Base-by-base conservation (phyloP, 441 rosid species). In the Theobroma grandiflorum region DNA sequence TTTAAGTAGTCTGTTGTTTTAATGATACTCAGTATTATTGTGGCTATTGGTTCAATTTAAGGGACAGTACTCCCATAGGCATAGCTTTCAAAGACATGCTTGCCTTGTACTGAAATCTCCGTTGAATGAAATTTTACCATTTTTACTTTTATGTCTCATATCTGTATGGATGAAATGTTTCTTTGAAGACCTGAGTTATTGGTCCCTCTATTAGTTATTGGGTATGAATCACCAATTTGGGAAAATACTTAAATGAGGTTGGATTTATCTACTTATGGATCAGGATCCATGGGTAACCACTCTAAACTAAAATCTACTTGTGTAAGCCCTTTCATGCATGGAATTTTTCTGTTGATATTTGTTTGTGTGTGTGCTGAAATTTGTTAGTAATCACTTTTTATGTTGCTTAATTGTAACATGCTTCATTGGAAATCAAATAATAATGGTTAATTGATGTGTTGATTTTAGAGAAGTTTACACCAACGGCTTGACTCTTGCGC, bases 221-320 rank as follows among this genome's bases (percentile, higher is more conserved):
- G 59, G 58, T 55, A 61, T 75, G 14, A 68, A 18, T 68, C 10
- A 64, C 16, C 14, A 50, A 33, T 70, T 70, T 50, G 59, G 59
- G 59, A 15, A 70, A 2, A 16, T 70, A 70, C n/a, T 8, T 49
- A 38, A 33, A 31, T 15, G 73, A 14, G 35, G 55, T 26, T 45
- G 33, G 38, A 14, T 26, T 69, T 69, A 69, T 69, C 73, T 69
- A 68, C 55, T 69, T 3, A 22, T 8, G 55, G 38, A 69, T 69
- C n/a, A 22, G 31, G 31, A 26, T 26, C 31, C 31, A 26, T 26
- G 57, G 20, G 12, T 26, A 26, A 45, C 37, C 45, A 37, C 73
- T 45, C 73, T 26, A 35, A 75, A 47, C 20, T 68, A 67, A 58
- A 1, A 65, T 37, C 71, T 73, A 14, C 73, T 62, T 77, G 45